Evolutionary conservation across 306 rosid genomes (phyloP).

Genomic region (Quillaja saponaria): DNA sequence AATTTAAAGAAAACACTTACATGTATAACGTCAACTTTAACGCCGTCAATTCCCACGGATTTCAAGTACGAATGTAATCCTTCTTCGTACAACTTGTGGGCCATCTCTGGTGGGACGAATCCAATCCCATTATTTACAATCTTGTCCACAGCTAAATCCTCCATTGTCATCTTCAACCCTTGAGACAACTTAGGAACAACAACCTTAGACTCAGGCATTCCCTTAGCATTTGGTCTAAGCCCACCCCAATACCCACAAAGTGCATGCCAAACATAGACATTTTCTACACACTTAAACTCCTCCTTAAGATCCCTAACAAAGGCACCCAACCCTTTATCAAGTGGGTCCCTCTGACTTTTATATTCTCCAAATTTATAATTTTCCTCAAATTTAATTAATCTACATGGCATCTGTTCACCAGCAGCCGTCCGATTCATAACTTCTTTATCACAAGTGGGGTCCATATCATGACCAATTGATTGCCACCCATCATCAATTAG

Average conservation of each 20-base stretch:
- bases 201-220: conserved; percentile 50
- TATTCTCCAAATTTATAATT: conserved; percentile 57
- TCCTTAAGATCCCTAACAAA: conserved; percentile 64
- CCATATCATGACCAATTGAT: conserved; percentile 48
- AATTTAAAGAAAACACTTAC: conserved; percentile 44
- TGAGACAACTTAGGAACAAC: conserved; percentile 37
- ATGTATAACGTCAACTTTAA: conserved; percentile 74
- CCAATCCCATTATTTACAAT: conserved; percentile 55
- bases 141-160: conserved; percentile 65
- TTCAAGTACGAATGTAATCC: conserved; percentile 59
- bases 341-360: neutral
- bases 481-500: conserved; percentile 83
- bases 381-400: conserved; percentile 53
- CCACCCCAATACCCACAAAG: conserved; percentile 85
- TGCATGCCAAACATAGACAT: conserved; percentile 79
- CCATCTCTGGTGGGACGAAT: conserved; percentile 55
- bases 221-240: conserved; percentile 41
- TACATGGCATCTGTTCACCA: conserved; percentile 61
- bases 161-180: conserved; percentile 52
- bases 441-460: conserved; percentile 27
- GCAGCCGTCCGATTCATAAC: conserved; percentile 40
- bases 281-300: conserved; percentile 49
- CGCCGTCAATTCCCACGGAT: conserved; percentile 62
- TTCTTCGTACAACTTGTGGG: conserved; percentile 44
- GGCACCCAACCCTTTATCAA: conserved; percentile 47